A percentile compares a stretch with the other conserved stretches of the same genome.
Conservation (phyloP, 1,139 yeast genomes). For the Suhomyces bokatorum region DNA sequence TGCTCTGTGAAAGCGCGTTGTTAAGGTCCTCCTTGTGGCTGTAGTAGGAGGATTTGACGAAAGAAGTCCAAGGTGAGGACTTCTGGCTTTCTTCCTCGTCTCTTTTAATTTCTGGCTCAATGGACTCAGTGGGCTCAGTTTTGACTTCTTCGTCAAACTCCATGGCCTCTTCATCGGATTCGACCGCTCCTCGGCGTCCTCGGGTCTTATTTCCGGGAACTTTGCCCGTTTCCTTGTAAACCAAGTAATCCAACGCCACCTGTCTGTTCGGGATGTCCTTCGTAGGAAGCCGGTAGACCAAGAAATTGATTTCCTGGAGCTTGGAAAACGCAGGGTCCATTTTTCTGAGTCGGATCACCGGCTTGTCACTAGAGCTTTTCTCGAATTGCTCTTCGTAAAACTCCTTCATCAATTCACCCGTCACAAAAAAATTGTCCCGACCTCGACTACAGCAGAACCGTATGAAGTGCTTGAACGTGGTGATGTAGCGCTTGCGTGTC, state of each 20-base stretch:
- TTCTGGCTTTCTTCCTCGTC: too few relatives aligned
- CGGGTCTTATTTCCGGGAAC: slow-evolving; percentile 4
- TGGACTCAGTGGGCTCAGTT: not conserved
- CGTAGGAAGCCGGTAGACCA: slow-evolving; percentile 17
- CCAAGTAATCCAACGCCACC: slow-evolving; percentile 18
- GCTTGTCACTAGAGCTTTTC: slow-evolving; percentile 18
- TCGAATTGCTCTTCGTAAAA: slow-evolving; percentile 20
- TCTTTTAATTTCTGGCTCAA: too few relatives aligned
- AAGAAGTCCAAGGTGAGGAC: slow-evolving; percentile 1
- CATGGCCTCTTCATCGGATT: not conserved
- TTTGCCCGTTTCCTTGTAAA: slow-evolving; percentile 16
- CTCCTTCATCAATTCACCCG: slow-evolving; percentile 21
- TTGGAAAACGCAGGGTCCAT: slow-evolving; percentile 23
- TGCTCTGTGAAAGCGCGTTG: slow-evolving; percentile 8
- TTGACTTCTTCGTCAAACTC: not conserved
- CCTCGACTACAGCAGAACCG: slow-evolving; percentile 18
- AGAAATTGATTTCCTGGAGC: slow-evolving; percentile 20
- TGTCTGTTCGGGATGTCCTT: slow-evolving; percentile 21
- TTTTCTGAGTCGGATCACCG: slow-evolving; percentile 20
- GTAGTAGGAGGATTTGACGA: slow-evolving; percentile 11
- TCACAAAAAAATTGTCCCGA: slow-evolving; percentile 18
- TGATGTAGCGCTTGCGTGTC: slow-evolving; percentile 20
- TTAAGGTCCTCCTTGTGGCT: slow-evolving; percentile 11
- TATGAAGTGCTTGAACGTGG: slow-evolving; percentile 21
- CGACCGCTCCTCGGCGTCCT: not conserved